Conservation (phyloP, 768 basidiomycete genomes). For the Collybia sordida region DNA sequence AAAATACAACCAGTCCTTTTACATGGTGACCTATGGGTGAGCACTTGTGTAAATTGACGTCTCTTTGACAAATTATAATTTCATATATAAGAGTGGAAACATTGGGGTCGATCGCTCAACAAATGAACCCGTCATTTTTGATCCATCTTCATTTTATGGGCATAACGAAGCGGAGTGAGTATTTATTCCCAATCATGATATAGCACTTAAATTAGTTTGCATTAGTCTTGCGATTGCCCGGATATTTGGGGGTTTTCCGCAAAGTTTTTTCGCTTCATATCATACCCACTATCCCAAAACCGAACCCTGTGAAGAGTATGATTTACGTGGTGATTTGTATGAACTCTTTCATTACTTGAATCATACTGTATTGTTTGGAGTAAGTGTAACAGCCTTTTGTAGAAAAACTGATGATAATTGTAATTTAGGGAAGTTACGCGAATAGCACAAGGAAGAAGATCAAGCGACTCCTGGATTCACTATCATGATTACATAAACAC, state of each 20-base stretch:
- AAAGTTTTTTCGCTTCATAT: conserved; percentile 63
- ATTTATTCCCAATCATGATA: too few relatives aligned
- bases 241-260: conserved; percentile 76
- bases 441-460: conserved; percentile 51
- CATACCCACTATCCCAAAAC: conserved; percentile 62
- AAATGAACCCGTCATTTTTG: conserved; percentile 68
- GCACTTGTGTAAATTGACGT: conserved; percentile 10
- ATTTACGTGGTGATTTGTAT: conserved; percentile 65
- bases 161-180: conserved; percentile 82
- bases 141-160: conserved; percentile 78
- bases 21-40: conserved; percentile 82
- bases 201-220: neutral
- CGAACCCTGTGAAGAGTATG: conserved; percentile 64
- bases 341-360: conserved; percentile 83
- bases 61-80: conserved; percentile 1
- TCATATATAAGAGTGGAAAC: conserved; percentile 61
- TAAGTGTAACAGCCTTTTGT: conserved; percentile 32
- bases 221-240: conserved; percentile 71
- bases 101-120: conserved; percentile 55
- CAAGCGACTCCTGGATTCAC: conserved; percentile 20
- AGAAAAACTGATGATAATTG: neutral
- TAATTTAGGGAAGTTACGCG: conserved; percentile 49
- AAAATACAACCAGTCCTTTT: conserved; percentile 64
- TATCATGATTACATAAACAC: too few relatives aligned
- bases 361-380: conserved; percentile 78